Evolutionary conservation across 805 yeast species (phyloP), one percentile per base, ranked within the genome.

Genomic region (Helenozyma baotianmanensis): DNA sequence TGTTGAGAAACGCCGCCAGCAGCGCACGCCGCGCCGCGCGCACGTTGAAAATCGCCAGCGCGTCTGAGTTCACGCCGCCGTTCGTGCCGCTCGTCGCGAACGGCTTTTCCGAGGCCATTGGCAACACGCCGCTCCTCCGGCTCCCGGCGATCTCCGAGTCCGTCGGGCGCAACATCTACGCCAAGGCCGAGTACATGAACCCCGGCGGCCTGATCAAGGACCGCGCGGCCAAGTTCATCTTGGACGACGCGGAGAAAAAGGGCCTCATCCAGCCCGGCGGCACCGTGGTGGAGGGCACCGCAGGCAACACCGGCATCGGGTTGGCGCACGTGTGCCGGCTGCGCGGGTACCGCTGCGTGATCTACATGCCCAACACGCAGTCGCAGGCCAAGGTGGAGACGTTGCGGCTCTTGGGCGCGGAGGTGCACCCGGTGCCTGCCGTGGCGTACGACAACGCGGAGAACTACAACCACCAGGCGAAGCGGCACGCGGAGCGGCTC

Each of bases 261-360:
- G 87, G 87, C 2, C 60, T 71, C 35, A 65, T 87, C 36, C 54
- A 62, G 37, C 76, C 87, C 4, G 92, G 94, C 7, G 95, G 92
- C 21, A 87, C 95, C 2, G 76, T 87, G 19, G 89, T 87, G 12
- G 96, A 87, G 59, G 95, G 95, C 6, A 86, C 96, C 9, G 96
- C 96, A 3, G 96, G 96, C 21, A 87, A 87, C 62, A 87, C 96
- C n/a, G 96, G 96, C 12, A 87, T 87, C 46, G 96, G 96, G 1
- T 64, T 87, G 35, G 96, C 95, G 6, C 78, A 73, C 49, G 76
- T 80, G 27, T 84, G 94, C 54, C 68, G 95, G 22, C 74, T 89
- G 29, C 76, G 80, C 47, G 95, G 95, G 19, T 87, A 87, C 68
- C 75, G 81, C 36, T 78, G 92, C 56, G 78, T 87, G 30, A 82